A percentile compares a stretch with the other conserved stretches of the same genome.
phyloP scores from a whole-genome alignment of 805 yeast genomes.

The Diddensiella santjacobensis region DNA sequence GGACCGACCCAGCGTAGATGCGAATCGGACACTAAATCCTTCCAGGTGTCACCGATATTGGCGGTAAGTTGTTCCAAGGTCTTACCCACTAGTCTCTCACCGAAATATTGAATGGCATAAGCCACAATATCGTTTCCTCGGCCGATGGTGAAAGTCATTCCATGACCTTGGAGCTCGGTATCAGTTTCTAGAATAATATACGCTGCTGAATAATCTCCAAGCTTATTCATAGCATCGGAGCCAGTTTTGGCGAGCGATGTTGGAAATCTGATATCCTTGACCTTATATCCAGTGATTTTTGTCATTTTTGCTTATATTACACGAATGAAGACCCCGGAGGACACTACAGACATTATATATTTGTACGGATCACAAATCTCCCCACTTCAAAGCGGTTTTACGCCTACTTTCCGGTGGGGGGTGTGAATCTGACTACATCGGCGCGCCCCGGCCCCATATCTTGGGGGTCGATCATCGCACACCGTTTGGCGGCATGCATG shows the following conservation, averaged over 20 bases:
- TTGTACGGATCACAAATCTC: no score
- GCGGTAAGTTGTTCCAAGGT: constrained; percentile 31
- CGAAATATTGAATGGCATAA: constrained; percentile 35
- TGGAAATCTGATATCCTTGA: constrained; percentile 37
- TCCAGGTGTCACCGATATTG: constrained; percentile 40
- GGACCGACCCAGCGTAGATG: constrained; percentile 44
- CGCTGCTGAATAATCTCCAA: constrained; percentile 40
- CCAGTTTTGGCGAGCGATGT: constrained; percentile 39
- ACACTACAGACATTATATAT: background rate
- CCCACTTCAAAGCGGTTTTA: no score
- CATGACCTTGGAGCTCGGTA: constrained; percentile 34
- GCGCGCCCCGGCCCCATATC: background rate
- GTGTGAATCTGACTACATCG: no score
- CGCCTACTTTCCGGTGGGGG: no score
- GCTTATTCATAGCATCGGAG: constrained; percentile 40
- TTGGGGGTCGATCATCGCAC: background rate
- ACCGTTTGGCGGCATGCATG: background rate
- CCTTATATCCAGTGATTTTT: constrained; percentile 29
- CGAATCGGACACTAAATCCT: constrained; percentile 38
- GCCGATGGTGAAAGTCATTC: constrained; percentile 42
- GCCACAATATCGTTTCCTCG: constrained; percentile 37
- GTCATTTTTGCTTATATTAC: background rate
- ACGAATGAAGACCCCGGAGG: background rate
- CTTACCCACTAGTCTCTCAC: constrained; percentile 35
- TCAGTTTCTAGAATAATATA: constrained; percentile 34